Base-by-base conservation (phyloP, 306 rosid species). In the Coriaria nepalensis region DNA sequence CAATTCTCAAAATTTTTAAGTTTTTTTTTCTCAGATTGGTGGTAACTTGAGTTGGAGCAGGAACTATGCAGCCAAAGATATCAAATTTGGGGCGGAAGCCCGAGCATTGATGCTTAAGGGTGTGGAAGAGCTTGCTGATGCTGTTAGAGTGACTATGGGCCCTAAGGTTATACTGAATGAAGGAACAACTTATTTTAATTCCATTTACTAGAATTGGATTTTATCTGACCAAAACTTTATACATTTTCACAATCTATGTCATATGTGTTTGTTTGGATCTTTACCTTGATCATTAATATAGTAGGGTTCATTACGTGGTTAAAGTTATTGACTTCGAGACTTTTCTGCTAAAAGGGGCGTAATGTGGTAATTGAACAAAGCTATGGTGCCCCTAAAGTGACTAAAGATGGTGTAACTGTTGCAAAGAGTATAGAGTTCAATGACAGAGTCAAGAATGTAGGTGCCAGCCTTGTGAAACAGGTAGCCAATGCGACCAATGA, bases 401-500 rank as follows among this genome's bases (percentile, higher is more conserved):
- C 78, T 6, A 76, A 76, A 57, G 78, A 64, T 29, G 82, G 75
- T 57, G 78, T 76, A 33, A 72, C 82, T 15, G 78, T 72, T 37
- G 78, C 82, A 50, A 76, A 76, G 42, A 68, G 82, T 38, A 62
- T 72, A 5, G 81, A 75, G 43, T 75, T 75, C 68, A 64, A 64
- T 38, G 78, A 71, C 43, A 71, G 47, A 54, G 69, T 76, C 35
- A 76, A 68, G 57, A 71, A 76, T 40, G 50, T 76, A 14, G 78
- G 78, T 41, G 82, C 78, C 37, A 64, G 72, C 58, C 71, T 75
- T 34, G 82, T 75, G 13, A 75, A 75, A 50, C 82, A 67, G 67
- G 78, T 76, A 29, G 82, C 78, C 49, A 76, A 68, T 60, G 78
- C 82, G 13, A 76, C 82, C 9, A 76, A 76, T 29, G 78, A 71